Evolutionary conservation across 331 rosid species (phyloP), one percentile per base, ranked within the genome.

Genomic region (Telfairia occidentalis): DNA sequence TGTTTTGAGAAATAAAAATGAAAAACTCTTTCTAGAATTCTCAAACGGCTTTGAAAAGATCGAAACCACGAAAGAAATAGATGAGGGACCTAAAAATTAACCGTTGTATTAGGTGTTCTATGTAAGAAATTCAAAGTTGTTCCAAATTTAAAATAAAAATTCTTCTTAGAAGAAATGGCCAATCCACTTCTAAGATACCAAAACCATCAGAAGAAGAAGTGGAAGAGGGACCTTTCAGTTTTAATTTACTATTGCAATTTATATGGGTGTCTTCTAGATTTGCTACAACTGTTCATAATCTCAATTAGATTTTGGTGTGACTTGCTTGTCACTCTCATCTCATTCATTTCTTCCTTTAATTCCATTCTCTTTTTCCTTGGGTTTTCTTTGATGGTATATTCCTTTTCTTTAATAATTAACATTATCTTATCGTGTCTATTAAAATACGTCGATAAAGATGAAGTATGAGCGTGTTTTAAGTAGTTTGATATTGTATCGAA

Each of bases 311-410:
- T 30, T 63, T 63, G 26, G 23, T 64, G 48, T 64, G 29, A 64
- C 71, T 64, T 64, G 16, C 71, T 64, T 34, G 71, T 64, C 71
- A 66, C 52, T 40, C 53, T 66, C 73, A 66, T 19, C 4, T 40
- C 61, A 11, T 58, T 53, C 10, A 7, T n/a, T n/a, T 7, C 40
- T 3, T 18, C 43, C 11, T 19, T 65, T 40, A 21, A 23, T 66
- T 40, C 5, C 1, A 5, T 32, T 29, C 2, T 29, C 5, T 4
- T 24, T 18, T 9, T 10, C 9, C 12, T 61, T 18, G 0, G 6
- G 43, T 0, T 2, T 4, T 63, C 57, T 50, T 50, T 19, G 23
- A 13, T 28, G 29, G 40, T 59, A 55, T 23, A 55, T 55, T 55
- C 34, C 1, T 10, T 8, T 10, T 15, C 18, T 63, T 63, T 35